phyloP scores from a whole-genome alignment of 805 yeast species.

The Teunomyces tritomae region DNA sequence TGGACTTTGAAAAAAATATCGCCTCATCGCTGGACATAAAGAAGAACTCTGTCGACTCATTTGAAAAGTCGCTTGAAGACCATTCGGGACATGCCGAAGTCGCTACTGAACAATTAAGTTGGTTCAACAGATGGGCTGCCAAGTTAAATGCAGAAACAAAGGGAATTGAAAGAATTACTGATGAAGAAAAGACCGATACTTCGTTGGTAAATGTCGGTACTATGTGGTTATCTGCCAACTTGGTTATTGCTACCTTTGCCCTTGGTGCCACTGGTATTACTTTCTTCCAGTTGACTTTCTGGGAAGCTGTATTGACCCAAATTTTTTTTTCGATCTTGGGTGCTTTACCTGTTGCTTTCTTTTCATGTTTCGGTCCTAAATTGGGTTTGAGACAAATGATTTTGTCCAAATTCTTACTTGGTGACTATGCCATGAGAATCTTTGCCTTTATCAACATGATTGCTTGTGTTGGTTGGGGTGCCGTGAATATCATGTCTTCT shows the following conservation, averaged over 20 bases:
- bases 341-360: constrained; percentile 74
- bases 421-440: constrained; percentile 71
- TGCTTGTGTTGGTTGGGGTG: constrained; percentile 95
- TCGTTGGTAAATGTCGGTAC: constrained; percentile 70
- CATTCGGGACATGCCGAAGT: constrained; percentile 26
- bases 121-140: constrained; percentile 31
- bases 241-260: constrained; percentile 80
- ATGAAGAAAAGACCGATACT: constrained; percentile 69
- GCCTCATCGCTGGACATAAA: constrained; percentile 9
- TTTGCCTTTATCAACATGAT: constrained; percentile 74
- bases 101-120: constrained; percentile 20
- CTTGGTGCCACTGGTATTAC: constrained; percentile 65
- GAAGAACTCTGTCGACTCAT: constrained; percentile 23
- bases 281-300: constrained; percentile 66
- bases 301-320: constrained; percentile 64
- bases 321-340: constrained; percentile 76
- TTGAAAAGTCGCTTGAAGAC: constrained; percentile 23
- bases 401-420: constrained; percentile 72
- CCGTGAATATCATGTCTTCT: constrained; percentile 85
- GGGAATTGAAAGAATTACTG: constrained; percentile 81
- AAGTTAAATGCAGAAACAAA: constrained; percentile 46
- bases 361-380: constrained; percentile 78
- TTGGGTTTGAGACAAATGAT: constrained; percentile 89
- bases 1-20: constrained; percentile 8
- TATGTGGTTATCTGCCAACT: constrained; percentile 90